Conservation (phyloP, 805 yeast species). For the Torulaspora franciscae region DNA sequence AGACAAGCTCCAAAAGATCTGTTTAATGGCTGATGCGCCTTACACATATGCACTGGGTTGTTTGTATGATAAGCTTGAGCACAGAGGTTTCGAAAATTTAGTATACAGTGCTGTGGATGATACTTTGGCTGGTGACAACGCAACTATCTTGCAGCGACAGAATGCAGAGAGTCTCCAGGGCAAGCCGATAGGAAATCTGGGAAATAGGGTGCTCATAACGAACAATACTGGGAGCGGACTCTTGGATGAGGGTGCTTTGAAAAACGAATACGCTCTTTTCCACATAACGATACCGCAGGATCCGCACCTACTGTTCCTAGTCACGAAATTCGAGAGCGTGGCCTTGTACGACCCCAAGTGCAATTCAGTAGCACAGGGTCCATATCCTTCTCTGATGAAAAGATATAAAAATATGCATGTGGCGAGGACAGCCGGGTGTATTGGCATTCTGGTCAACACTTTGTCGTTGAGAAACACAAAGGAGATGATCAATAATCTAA, state of each 20-base stretch:
- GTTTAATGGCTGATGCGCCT: constrained; percentile 74
- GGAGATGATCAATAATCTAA: constrained; percentile 56
- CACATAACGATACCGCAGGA: constrained; percentile 72
- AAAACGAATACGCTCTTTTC: constrained; percentile 53
- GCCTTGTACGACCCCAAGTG: constrained; percentile 45
- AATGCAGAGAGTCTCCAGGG: not conserved
- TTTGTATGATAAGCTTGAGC: constrained; percentile 37
- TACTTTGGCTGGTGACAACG: constrained; percentile 28
- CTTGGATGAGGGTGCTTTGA: constrained; percentile 21
- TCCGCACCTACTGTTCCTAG: constrained; percentile 69
- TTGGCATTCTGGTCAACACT: constrained; percentile 88
- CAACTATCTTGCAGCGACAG: constrained; percentile 34
- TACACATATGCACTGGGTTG: constrained; percentile 44
- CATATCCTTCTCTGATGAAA: constrained; percentile 73
- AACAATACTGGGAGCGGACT: constrained; percentile 25
- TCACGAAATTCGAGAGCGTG: constrained; percentile 61
- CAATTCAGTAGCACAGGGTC: constrained; percentile 43
- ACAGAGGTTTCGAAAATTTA: constrained; percentile 34
- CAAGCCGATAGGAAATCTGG: constrained; percentile 32
- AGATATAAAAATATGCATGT: constrained; percentile 82
- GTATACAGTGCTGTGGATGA: constrained; percentile 41
- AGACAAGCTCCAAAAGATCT: constrained; percentile 41
- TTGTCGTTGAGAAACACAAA: constrained; percentile 74
- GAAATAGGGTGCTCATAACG: constrained; percentile 29
- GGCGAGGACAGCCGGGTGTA: constrained; percentile 86